Conservation (phyloP, 345 rosid species). For the Populus simonii region DNA sequence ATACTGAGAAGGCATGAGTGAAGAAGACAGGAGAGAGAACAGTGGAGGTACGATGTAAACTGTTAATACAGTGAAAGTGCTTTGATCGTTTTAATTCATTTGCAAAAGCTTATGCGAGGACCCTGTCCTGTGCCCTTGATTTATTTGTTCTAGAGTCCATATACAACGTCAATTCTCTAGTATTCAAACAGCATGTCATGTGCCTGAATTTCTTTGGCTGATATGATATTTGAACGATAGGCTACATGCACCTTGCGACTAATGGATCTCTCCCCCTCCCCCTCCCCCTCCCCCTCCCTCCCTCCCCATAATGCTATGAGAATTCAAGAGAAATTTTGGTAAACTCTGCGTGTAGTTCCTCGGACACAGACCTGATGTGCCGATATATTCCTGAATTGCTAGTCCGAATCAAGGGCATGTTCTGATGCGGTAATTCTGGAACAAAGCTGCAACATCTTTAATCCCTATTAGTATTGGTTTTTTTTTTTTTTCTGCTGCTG, state of each 20-base stretch:
- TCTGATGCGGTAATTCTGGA: neutral
- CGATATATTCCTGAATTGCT: neutral
- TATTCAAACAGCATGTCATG: neutral
- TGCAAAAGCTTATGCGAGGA: neutral
- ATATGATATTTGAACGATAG: constrained; percentile 4
- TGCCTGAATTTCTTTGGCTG: neutral
- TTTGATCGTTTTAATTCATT: neutral
- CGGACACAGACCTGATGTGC: neutral
- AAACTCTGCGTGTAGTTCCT: neutral
- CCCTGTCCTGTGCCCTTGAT: neutral
- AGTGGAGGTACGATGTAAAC: neutral
- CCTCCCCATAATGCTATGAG: neutral
- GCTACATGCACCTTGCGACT: neutral
- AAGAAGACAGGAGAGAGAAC: neutral
- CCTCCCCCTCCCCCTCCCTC: neutral
- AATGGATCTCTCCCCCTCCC: too few species aligned
- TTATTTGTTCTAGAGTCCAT: neutral
- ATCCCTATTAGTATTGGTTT: neutral
- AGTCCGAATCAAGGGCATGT: neutral
- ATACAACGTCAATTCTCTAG: neutral
- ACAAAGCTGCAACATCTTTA: neutral
- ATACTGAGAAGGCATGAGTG: neutral
- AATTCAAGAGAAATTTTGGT: neutral
- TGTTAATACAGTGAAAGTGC: neutral
- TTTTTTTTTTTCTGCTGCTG: too few species aligned